Percentiles rank a stretch among this genome's conserved stretches.
Conservation (phyloP, 176 grass and related monocot species). For the Juncus inflexus region DNA sequence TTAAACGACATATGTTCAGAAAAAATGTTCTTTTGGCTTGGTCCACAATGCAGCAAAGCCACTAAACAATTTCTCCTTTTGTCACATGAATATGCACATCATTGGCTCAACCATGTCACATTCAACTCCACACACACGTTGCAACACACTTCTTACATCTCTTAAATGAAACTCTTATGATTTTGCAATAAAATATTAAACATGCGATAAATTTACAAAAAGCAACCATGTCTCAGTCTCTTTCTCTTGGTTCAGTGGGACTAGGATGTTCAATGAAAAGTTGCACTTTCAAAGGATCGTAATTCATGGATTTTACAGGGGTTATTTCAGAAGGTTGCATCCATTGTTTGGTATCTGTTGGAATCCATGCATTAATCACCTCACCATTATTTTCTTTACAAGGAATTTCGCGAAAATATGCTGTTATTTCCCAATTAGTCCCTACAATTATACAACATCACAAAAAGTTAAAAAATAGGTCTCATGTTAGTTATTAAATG, state of each 20-base stretch:
- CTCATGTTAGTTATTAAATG: not conserved
- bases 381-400: conserved; percentile 16
- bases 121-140: too few relatives aligned
- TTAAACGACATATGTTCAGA: too few relatives aligned
- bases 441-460: conserved; percentile 27
- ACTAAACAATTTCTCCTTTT: too few relatives aligned
- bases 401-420: conserved; percentile 66
- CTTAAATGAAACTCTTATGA: too few relatives aligned
- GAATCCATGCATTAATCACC: conserved; percentile 59
- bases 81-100: too few relatives aligned
- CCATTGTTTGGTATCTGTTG: conserved; percentile 75
- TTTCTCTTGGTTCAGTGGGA: conserved; percentile 29
- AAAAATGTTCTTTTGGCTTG: too few relatives aligned
- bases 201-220: too few relatives aligned
- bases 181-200: too few relatives aligned
- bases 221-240: not conserved
- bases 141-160: too few relatives aligned
- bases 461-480: not conserved
- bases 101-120: too few relatives aligned
- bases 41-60: too few relatives aligned
- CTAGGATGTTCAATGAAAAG: conserved; percentile 86
- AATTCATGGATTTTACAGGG: conserved; percentile 83
- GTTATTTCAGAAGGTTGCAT: conserved; percentile 70
- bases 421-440: conserved; percentile 79
- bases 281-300: conserved; percentile 74